Percentiles rank a stretch among this genome's conserved stretches.
These are phyloP conservation scores for Glomus cerebriforme DNA, from an alignment of 192 early-diverging fungal species.

Conservation along the genomic window DNA sequence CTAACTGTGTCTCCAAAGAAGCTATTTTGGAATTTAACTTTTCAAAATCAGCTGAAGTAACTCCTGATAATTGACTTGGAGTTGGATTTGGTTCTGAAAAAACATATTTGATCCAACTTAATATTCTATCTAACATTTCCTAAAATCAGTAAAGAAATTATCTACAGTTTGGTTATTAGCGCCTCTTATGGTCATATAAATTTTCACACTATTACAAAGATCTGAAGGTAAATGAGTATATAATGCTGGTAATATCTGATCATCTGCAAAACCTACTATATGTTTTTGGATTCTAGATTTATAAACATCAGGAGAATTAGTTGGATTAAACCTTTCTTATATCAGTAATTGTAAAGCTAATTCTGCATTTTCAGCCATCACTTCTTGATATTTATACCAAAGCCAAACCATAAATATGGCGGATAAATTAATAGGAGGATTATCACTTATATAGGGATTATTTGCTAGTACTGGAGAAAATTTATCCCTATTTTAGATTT, in stretches of 20 bases:
- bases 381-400: conserved; percentile 6
- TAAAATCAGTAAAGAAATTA: neutral
- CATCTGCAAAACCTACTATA: neutral
- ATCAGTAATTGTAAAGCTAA: neutral
- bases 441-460: neutral
- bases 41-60: neutral
- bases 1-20: no score
- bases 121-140: neutral
- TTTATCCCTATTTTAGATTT: neutral
- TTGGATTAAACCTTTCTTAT: conserved; percentile 4
- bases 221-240: neutral
- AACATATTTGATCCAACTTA: neutral
- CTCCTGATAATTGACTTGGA: neutral
- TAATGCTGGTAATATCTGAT: neutral
- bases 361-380: no score
- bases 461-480: neutral
- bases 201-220: neutral
- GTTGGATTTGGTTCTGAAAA: no score
- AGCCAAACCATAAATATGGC: neutral
- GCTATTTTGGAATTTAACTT: no score
- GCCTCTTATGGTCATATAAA: neutral
- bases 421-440: neutral
- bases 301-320: conserved; percentile 2
- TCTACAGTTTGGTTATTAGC: neutral
- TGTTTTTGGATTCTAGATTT: neutral